Evolutionary conservation across 495 filamentous ascomycete species (phyloP).

Genomic region (Emericellopsis terricola): DNA sequence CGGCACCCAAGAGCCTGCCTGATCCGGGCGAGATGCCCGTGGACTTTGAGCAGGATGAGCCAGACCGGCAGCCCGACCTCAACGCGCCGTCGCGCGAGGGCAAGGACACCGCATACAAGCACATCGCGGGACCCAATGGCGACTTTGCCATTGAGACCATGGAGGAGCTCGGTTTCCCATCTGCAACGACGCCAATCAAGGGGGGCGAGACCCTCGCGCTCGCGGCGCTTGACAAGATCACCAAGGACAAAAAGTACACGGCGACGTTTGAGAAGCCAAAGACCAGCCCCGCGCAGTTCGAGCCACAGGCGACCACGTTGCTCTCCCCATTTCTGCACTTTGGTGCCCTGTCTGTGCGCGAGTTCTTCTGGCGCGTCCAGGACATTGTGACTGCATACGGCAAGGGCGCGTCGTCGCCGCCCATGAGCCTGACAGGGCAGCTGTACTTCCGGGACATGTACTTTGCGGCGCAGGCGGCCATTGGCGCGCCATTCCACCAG

Average conservation of each 20-base stretch:
- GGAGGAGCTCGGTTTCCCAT: slow-evolving; percentile 40
- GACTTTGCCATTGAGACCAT: slow-evolving; percentile 45
- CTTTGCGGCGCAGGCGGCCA: slow-evolving; percentile 47
- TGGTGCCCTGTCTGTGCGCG: slow-evolving; percentile 38
- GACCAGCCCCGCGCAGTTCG: slow-evolving; percentile 49
- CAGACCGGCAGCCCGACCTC: slow-evolving; percentile 28
- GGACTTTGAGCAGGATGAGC: slow-evolving; percentile 30
- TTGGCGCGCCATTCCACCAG: slow-evolving; percentile 37
- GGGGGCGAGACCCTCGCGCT: slow-evolving; percentile 47
- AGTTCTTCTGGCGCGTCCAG: slow-evolving; percentile 51
- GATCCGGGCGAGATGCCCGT: slow-evolving; percentile 40
- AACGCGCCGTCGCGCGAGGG: slow-evolving; percentile 29
- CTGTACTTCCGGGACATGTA: slow-evolving; percentile 63
- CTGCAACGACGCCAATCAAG: slow-evolving; percentile 37
- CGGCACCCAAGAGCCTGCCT: slow-evolving; percentile 33
- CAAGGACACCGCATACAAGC: slow-evolving; percentile 32
- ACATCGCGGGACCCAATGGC: slow-evolving; percentile 37
- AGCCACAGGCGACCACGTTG: slow-evolving; percentile 48
- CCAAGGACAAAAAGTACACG: slow-evolving; percentile 40
- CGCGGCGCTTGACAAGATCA: slow-evolving; percentile 25
- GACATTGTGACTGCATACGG: slow-evolving; percentile 30
- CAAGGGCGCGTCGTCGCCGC: slow-evolving; percentile 30
- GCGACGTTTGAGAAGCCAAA: slow-evolving; percentile 53
- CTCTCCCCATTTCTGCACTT: slow-evolving; percentile 59
- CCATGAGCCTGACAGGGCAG: slow-evolving; percentile 47